A percentile compares a stretch with the other conserved stretches of the same genome.
Conservation (phyloP, 1,284 basidiomycete species). For the Ustilago cynodontis region DNA sequence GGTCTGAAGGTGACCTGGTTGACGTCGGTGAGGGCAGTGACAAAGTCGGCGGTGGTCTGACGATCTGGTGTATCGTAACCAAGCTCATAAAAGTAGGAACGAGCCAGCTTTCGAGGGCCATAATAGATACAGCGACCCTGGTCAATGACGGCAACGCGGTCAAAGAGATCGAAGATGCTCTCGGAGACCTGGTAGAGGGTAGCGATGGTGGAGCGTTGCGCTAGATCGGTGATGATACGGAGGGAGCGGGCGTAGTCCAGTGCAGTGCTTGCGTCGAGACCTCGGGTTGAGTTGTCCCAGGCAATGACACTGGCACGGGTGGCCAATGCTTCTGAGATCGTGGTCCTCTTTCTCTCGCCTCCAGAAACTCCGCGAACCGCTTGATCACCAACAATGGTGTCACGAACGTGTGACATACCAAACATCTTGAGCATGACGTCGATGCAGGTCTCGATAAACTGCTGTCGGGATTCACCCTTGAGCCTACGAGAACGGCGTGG, state of each 20-base stretch:
- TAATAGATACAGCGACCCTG: constrained; percentile 71
- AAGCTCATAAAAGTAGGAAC: constrained; percentile 58
- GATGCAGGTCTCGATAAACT: constrained; percentile 57
- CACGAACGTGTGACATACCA: constrained; percentile 62
- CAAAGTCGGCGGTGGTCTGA: constrained; percentile 72
- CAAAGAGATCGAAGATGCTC: constrained; percentile 60
- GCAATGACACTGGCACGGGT: constrained; percentile 52
- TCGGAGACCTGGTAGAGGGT: constrained; percentile 64
- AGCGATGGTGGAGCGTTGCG: constrained; percentile 61
- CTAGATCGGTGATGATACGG: constrained; percentile 58
- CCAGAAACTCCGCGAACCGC: constrained; percentile 61
- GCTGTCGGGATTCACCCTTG: constrained; percentile 34
- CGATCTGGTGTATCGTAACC: constrained; percentile 58
- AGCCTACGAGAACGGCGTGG: constrained; percentile 42
- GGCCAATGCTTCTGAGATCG: constrained; percentile 56
- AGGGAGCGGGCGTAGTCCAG: constrained; percentile 61
- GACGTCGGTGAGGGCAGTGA: constrained; percentile 76
- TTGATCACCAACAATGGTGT: constrained; percentile 63
- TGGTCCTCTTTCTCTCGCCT: constrained; percentile 62
- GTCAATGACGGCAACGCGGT: constrained; percentile 59
- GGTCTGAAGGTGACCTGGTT: constrained; percentile 74
- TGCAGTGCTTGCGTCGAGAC: constrained; percentile 61
- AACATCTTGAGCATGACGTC: constrained; percentile 64
- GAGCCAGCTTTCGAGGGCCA: constrained; percentile 56
- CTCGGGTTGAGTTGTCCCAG: constrained; percentile 62